Conservation (phyloP, 2,329 filamentous ascomycete genomes). For the Metarhizium anisopliae region DNA sequence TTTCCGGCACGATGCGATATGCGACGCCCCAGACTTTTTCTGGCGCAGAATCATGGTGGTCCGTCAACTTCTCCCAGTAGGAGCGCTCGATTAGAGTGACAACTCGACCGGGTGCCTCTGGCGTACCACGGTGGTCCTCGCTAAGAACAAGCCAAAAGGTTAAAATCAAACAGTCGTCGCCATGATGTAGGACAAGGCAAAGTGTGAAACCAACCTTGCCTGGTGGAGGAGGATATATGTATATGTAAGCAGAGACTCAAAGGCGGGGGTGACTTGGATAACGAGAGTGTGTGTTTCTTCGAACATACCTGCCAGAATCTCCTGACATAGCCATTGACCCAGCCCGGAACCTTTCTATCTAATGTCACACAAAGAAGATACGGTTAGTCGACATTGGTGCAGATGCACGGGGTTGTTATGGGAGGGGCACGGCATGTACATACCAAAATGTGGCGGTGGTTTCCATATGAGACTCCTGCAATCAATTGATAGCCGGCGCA, state of each 20-base stretch:
- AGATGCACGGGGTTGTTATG: neutral
- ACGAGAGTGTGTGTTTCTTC: neutral
- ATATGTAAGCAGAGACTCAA: neutral
- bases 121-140: slow-evolving; percentile 90
- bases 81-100: slow-evolving; percentile 81
- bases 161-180: neutral
- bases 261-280: slow-evolving; percentile 1
- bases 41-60: slow-evolving; percentile 51
- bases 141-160: slow-evolving; percentile 36
- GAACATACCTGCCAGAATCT: slow-evolving; percentile 90
- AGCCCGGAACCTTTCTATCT: slow-evolving; percentile 83
- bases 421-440: slow-evolving; percentile 18
- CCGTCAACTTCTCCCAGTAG: slow-evolving; percentile 73
- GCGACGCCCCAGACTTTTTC: slow-evolving; percentile 83
- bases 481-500: neutral
- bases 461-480: slow-evolving; percentile 89
- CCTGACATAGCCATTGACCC: slow-evolving; percentile 87
- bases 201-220: slow-evolving; percentile 5
- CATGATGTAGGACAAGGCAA: neutral
- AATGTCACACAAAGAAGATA: neutral
- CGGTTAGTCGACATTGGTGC: neutral
- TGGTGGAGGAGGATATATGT: neutral
- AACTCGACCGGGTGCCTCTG: slow-evolving; percentile 77
- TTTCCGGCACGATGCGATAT: slow-evolving; percentile 67
- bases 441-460: slow-evolving; percentile 92